phyloP scores from a whole-genome alignment of 805 yeast genomes.

The Zygosaccharomyces kombuchaensis region DNA sequence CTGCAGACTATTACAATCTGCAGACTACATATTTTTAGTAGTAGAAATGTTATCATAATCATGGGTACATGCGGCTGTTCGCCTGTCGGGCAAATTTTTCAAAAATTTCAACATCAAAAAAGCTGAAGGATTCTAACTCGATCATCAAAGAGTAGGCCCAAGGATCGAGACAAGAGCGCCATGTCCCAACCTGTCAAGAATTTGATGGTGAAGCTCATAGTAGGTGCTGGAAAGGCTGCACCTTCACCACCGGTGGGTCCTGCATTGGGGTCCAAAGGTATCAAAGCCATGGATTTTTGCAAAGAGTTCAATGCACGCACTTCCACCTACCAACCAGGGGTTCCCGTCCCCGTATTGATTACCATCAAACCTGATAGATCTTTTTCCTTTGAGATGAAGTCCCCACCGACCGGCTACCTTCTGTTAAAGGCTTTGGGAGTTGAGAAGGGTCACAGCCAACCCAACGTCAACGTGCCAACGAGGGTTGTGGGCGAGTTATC shows the following conservation, averaged over 20 bases:
- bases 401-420: conserved; percentile 89
- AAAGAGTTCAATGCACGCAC: conserved; percentile 98
- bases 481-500: conserved; percentile 58
- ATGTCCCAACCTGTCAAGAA: conserved; percentile 47
- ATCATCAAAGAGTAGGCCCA: not conserved
- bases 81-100: not conserved
- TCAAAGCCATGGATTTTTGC: conserved; percentile 96
- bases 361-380: conserved; percentile 90
- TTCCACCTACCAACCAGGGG: conserved; percentile 77
- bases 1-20: too few relatives aligned
- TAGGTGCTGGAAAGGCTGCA: conserved; percentile 96
- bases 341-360: conserved; percentile 82
- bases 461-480: conserved; percentile 23
- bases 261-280: conserved; percentile 97
- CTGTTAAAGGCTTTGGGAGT: conserved; percentile 67
- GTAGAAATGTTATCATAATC: not conserved
- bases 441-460: conserved; percentile 72
- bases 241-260: conserved; percentile 99
- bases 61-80: not conserved
- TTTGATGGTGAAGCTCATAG: conserved; percentile 78
- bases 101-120: not conserved
- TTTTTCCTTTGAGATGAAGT: conserved; percentile 77
- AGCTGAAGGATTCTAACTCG: not conserved
- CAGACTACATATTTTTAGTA: not conserved
- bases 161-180: not conserved